phyloP scores from a whole-genome alignment of 2,329 filamentous ascomycete genomes.

The Colletotrichum sp. region DNA sequence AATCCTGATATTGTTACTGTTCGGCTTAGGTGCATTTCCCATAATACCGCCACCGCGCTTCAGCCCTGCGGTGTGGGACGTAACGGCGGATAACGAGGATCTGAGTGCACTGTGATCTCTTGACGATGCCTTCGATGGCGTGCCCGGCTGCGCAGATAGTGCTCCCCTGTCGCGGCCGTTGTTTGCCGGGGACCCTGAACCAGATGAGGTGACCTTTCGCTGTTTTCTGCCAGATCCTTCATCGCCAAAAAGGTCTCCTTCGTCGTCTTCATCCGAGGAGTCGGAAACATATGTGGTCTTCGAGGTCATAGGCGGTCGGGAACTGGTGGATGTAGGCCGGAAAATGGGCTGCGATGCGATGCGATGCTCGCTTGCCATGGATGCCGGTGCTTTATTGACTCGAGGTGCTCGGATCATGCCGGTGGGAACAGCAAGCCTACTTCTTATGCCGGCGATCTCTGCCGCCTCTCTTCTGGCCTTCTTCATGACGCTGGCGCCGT shows the following conservation, averaged over 20 bases:
- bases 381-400: conserved; percentile 46
- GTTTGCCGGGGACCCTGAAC: not conserved
- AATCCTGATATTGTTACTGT: conserved; percentile 12
- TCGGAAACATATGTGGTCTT: conserved; percentile 45
- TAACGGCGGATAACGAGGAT: not conserved
- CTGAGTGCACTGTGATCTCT: not conserved
- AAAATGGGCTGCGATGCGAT: conserved; percentile 45
- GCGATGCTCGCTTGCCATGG: conserved; percentile 59
- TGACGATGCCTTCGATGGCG: not conserved
- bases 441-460: conserved; percentile 50
- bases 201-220: not conserved
- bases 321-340: conserved; percentile 24
- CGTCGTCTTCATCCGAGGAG: conserved; percentile 26
- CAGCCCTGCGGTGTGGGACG: not conserved
- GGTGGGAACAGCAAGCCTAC: conserved; percentile 15
- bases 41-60: conserved; percentile 8
- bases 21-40: conserved; percentile 12
- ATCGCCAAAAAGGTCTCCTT: conserved; percentile 5
- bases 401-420: conserved; percentile 40
- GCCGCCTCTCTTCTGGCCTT: conserved; percentile 62
- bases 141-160: not conserved
- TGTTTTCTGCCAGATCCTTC: not conserved
- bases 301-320: not conserved
- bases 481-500: conserved; percentile 58
- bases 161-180: not conserved